Percentiles rank a stretch among this genome's conserved stretches.
Evolutionary conservation across 169 alveolate genomes (phyloP).

Genomic region (Cryptosporidium andersoni): DNA sequence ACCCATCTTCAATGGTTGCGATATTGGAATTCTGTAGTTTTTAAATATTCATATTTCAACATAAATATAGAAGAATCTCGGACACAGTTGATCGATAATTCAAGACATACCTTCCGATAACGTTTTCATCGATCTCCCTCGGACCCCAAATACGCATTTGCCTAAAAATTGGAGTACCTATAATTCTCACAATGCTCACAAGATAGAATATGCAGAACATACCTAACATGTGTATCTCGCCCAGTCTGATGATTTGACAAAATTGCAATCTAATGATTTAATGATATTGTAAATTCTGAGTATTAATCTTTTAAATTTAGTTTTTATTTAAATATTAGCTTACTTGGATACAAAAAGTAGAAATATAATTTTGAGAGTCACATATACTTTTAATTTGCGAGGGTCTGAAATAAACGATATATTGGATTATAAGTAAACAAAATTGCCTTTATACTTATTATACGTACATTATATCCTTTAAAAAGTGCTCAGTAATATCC

Average conservation of each 20-base stretch:
- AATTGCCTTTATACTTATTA: conserved; percentile 72
- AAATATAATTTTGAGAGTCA: conserved; percentile 74
- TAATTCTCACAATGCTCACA: background rate
- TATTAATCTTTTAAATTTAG: background rate
- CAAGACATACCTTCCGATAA: conserved; percentile 40
- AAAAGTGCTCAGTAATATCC: conserved; percentile 73
- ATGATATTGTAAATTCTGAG: background rate
- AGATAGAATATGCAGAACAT: conserved; percentile 59
- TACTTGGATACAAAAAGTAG: conserved; percentile 70
- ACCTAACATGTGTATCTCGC: conserved; percentile 84
- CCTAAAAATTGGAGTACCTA: background rate
- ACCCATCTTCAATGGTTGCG: conserved; percentile 64
- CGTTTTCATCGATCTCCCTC: conserved; percentile 30
- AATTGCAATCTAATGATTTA: conserved; percentile 77
- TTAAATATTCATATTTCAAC: background rate
- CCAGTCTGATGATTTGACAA: conserved; percentile 84
- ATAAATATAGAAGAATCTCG: background rate
- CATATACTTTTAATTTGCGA: conserved; percentile 77
- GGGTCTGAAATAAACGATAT: conserved; percentile 63
- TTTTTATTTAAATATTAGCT: background rate
- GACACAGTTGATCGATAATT: background rate
- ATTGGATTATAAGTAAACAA: conserved; percentile 72
- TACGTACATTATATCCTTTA: conserved; percentile 79
- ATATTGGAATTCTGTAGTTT: conserved; percentile 27
- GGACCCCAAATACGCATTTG: conserved; percentile 72